Evolutionary conservation across 2,329 filamentous ascomycete genomes (phyloP), one percentile per base, ranked within the genome.

Genomic region (Fusarium dlaminii): DNA sequence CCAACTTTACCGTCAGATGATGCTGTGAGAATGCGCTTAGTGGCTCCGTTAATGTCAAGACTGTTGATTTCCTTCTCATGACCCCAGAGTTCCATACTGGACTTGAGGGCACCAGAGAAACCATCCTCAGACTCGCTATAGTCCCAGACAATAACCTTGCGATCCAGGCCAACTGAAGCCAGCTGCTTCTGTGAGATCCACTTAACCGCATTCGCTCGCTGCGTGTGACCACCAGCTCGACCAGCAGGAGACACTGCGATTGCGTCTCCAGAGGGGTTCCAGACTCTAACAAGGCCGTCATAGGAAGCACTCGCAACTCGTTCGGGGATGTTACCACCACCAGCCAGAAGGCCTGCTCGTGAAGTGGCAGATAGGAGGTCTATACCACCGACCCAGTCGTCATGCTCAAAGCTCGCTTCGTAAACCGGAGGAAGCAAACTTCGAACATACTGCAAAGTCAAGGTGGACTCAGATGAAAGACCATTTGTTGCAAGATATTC

Each of bases 371-470:
- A 95, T 30, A 97, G 86, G 9, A 97, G 89, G 81, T 98, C 95
- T 32, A 98, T 91, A 32, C 90, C 90, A 81, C 94, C 94, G 55
- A 99, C 93, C 96, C 96, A 99, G 82, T 98, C 96, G 80, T 99
- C 95, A 82, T 99, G 96, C 85, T 98, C 92, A 81, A 98, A 99
- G 80, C 93, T 96, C 18, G 95, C 93, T 77, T 97, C 91, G 82
- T 96, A 96, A 40, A 93, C 88, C 24, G 96, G 96, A 13, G 96
- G 96, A 68, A 98, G 91, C 76, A 98, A 86, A 73, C 95, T 96
- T 78, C 95, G 92, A 40, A 98, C 94, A 83, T 98, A 99, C 86
- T 98, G 95, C 65, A 99, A 89, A 40, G 92, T 93, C 59, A 99
- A 85, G 8, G 93, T 96, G 9, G 92, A 93, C 86, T 99, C 96